A percentile compares a stretch with the other conserved stretches of the same genome.
Conservation (phyloP, 2,329 filamentous ascomycete genomes). For the Lachnum nothofagi region DNA sequence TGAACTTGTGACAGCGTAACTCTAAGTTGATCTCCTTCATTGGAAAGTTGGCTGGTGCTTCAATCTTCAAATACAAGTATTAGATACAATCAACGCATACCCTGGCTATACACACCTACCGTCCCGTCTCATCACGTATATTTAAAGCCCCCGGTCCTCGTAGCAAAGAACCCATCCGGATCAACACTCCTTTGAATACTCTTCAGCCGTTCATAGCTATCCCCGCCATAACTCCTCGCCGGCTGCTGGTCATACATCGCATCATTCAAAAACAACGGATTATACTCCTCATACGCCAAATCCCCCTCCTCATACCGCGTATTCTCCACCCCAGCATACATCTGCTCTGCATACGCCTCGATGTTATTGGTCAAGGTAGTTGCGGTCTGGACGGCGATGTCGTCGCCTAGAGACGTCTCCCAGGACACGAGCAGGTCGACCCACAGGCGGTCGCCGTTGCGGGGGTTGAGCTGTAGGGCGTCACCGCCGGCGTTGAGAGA, state of each 20-base stretch:
- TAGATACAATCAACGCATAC: slow-evolving; percentile 2
- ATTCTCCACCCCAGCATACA: slow-evolving; percentile 19
- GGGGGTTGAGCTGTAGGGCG: slow-evolving; percentile 24
- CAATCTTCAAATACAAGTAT: not conserved
- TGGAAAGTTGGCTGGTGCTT: no score
- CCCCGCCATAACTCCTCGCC: slow-evolving; percentile 25
- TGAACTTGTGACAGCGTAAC: not conserved
- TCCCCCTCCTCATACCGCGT: slow-evolving; percentile 19
- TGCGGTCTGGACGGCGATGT: not conserved
- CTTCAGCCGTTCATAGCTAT: slow-evolving; percentile 31
- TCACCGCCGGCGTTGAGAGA: slow-evolving; percentile 13
- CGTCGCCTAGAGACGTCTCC: slow-evolving; percentile 21
- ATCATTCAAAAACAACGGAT: slow-evolving; percentile 35
- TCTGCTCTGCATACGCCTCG: slow-evolving; percentile 7
- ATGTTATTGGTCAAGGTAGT: not conserved
- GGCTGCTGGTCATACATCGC: slow-evolving; percentile 30
- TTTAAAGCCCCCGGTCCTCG: slow-evolving; percentile 28
- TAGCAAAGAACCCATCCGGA: slow-evolving; percentile 29
- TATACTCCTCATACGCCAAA: slow-evolving; percentile 22
- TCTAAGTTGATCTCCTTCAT: no score
- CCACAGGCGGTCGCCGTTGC: slow-evolving; percentile 30
- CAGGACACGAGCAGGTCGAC: slow-evolving; percentile 31
- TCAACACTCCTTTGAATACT: slow-evolving; percentile 32
- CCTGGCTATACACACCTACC: no score
- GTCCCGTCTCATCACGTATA: no score